phyloP scores from a whole-genome alignment of 78 protist species.

The Dictyostelium intermedium region DNA sequence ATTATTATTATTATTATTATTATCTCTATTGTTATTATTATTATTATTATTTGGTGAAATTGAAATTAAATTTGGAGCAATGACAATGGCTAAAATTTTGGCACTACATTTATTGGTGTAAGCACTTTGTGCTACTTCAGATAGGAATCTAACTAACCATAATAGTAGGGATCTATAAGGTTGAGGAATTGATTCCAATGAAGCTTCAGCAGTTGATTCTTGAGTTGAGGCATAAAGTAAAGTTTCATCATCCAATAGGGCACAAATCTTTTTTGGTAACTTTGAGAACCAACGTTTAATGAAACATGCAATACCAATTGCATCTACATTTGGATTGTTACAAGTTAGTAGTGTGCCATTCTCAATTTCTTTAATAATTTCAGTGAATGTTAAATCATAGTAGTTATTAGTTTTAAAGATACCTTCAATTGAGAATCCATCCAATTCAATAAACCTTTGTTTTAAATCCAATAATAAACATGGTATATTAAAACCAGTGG shows the following conservation, averaged over 20 bases:
- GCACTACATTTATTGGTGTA: constrained; percentile 35
- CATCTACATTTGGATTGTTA: not conserved
- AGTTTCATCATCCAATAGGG: constrained; percentile 25
- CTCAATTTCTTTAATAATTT: not conserved
- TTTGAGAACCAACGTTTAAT: constrained; percentile 64
- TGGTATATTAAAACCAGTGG: constrained; percentile 16
- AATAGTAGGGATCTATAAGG: constrained; percentile 31
- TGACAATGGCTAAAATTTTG: constrained; percentile 22
- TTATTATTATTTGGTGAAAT: not conserved
- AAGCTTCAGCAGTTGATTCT: constrained; percentile 11
- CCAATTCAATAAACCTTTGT: constrained; percentile 22
- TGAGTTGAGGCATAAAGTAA: not conserved
- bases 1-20: not conserved
- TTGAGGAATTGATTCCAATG: not conserved
- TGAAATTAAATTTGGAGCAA: constrained; percentile 19
- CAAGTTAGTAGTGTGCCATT: not conserved
- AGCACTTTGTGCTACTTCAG: constrained; percentile 48
- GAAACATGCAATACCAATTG: constrained; percentile 37
- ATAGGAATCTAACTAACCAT: constrained; percentile 42
- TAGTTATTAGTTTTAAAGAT: constrained; percentile 3
- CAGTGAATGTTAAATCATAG: not conserved
- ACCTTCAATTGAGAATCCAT: constrained; percentile 70
- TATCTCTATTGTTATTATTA: not conserved
- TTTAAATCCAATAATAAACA: constrained; percentile 20
- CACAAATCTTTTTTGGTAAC: constrained; percentile 52